Conservation (phyloP, 306 rosid species). For the Lathyrus sativus region DNA sequence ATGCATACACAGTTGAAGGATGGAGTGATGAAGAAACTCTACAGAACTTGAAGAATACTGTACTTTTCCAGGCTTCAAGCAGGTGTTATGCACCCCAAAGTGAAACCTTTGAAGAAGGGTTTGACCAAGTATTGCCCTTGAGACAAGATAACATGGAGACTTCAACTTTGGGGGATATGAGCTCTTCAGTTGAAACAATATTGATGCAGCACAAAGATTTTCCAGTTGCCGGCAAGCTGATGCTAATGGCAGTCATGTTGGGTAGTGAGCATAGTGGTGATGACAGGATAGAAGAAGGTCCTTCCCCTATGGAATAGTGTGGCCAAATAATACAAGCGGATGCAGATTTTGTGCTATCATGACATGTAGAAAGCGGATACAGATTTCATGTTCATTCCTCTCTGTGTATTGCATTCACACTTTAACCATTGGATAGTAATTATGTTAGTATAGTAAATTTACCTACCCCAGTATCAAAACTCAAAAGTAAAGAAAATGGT, state of each 20-base stretch:
- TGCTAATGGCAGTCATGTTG: constrained; percentile 83
- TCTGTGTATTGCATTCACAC: constrained; percentile 19
- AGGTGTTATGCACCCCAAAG: constrained; percentile 77
- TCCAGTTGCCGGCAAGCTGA: constrained; percentile 87
- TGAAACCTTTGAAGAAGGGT: constrained; percentile 76
- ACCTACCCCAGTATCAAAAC: constrained; percentile 15
- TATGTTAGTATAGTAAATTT: background rate
- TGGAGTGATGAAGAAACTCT: constrained; percentile 82
- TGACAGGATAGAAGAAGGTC: constrained; percentile 49
- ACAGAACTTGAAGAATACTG: constrained; percentile 59
- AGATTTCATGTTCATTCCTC: constrained; percentile 17
- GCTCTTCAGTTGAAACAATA: constrained; percentile 71
- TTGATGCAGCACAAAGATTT: constrained; percentile 88
- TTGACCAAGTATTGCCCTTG: constrained; percentile 66
- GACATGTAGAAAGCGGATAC: constrained; percentile 7
- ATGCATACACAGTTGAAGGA: constrained; percentile 64
- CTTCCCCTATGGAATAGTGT: constrained; percentile 64
- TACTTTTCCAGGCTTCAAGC: constrained; percentile 74
- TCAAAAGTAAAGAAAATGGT: constrained; percentile 18
- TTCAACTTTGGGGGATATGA: constrained; percentile 41
- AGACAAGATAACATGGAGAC: constrained; percentile 67
- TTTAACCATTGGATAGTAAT: constrained; percentile 14
- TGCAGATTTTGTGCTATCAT: constrained; percentile 25
- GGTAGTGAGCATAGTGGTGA: constrained; percentile 61
- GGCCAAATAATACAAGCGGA: constrained; percentile 1